Conservation (phyloP, 2,329 filamentous ascomycete species). For the Aureobasidium sp. region DNA sequence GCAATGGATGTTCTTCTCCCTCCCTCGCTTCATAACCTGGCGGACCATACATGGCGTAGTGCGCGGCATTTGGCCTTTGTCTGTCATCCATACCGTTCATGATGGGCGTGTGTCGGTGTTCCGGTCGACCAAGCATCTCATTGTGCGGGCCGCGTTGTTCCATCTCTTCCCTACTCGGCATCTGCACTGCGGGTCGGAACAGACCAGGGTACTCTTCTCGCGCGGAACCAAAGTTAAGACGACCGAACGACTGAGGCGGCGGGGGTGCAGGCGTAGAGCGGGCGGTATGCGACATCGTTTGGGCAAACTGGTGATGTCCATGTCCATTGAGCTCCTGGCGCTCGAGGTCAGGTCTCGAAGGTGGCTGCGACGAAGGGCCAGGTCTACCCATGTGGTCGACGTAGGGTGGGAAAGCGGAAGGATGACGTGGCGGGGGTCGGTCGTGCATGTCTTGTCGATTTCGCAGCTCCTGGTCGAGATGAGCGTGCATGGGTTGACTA, state of each 20-base stretch:
- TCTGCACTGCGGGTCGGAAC: constrained; percentile 21
- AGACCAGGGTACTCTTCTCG: constrained; percentile 25
- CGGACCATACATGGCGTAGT: constrained; percentile 2
- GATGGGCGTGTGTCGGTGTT: constrained; percentile 5
- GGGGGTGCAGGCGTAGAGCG: constrained; percentile 6
- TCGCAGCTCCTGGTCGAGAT: constrained; percentile 14
- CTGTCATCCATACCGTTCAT: constrained; percentile 1
- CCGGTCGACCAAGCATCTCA: not conserved
- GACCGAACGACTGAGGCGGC: constrained; percentile 14
- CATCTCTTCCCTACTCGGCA: constrained; percentile 4
- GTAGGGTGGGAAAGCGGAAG: constrained; percentile 5
- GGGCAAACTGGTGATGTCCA: not conserved
- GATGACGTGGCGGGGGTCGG: not conserved
- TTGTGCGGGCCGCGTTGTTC: constrained; percentile 11
- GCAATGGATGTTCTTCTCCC: constrained; percentile 24
- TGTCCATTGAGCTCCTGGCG: not conserved
- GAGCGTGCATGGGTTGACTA: constrained; percentile 25
- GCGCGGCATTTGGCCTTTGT: not conserved
- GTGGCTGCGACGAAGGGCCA: not conserved
- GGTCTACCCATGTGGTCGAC: constrained; percentile 1
- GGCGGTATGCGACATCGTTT: constrained; percentile 6
- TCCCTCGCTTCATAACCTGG: constrained; percentile 9
- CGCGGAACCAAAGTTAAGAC: constrained; percentile 21
- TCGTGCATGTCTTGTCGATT: constrained; percentile 13
- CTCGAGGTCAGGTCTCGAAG: constrained; percentile 2